Percentiles rank a stretch among this genome's conserved stretches.
Conservation (phyloP, 129 eudicot genomes). For the Arctium lappa region DNA sequence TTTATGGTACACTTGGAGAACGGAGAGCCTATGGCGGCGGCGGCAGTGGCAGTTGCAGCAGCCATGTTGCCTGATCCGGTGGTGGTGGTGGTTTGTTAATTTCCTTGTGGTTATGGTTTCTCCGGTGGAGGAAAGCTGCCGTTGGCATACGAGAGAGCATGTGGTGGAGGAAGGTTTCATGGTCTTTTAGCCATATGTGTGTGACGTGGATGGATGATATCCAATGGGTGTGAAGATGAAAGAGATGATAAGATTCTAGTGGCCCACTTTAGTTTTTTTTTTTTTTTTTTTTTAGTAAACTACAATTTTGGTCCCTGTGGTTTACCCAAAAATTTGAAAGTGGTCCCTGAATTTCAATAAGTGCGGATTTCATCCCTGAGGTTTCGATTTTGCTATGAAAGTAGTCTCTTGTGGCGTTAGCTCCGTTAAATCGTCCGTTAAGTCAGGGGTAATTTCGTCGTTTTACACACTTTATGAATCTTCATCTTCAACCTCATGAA, state of each 20-base stretch:
- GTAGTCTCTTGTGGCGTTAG: too few species aligned
- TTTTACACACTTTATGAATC: too few species aligned
- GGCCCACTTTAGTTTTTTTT: neutral
- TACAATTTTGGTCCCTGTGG: too few species aligned
- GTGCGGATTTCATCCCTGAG: too few species aligned
- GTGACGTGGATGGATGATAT: conserved; percentile 28
- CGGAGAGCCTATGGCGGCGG: conserved; percentile 51
- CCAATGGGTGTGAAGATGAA: conserved; percentile 19
- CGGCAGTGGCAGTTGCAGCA: conserved; percentile 45
- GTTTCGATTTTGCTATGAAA: too few species aligned
- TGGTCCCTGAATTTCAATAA: too few species aligned
- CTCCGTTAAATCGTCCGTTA: too few species aligned
- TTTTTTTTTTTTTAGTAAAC: too few species aligned
- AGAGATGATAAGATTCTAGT: conserved; percentile 26
- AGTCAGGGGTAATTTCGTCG: too few species aligned
- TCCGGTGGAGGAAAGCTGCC: neutral
- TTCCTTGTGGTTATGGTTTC: conserved; percentile 6
- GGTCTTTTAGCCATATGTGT: neutral
- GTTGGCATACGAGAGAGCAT: neutral
- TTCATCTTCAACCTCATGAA: too few species aligned
- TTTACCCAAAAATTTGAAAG: too few species aligned
- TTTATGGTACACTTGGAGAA: conserved; percentile 39
- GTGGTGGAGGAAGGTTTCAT: neutral
- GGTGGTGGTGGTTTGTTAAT: conserved; percentile 18
- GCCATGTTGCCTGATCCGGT: conserved; percentile 38